A percentile compares a stretch with the other conserved stretches of the same genome.
Evolutionary conservation across 164 flowering plant species (phyloP).

Genomic region (Sextonia rubra): DNA sequence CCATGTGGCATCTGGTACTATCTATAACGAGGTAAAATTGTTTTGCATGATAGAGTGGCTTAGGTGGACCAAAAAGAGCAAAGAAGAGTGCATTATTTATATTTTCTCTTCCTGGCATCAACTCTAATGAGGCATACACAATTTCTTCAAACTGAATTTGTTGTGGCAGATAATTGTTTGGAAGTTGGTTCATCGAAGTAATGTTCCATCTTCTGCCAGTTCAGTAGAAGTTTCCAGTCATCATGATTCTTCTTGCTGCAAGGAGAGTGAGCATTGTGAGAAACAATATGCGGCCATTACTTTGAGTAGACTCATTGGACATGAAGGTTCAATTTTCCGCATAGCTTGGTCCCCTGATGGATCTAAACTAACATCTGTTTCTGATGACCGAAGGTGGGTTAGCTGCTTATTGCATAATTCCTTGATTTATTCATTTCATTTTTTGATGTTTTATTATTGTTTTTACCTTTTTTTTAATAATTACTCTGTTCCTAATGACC

Average conservation of each 20-base stretch:
- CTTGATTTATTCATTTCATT: not conserved
- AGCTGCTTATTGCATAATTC: slow-evolving; percentile 14
- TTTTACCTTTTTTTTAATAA: no score
- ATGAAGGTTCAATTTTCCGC: slow-evolving; percentile 97
- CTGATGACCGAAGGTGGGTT: slow-evolving; percentile 95
- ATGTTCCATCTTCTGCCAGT: slow-evolving; percentile 14
- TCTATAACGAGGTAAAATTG: slow-evolving; percentile 77
- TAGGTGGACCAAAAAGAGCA: not conserved
- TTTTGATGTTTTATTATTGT: no score
- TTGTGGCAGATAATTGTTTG: slow-evolving; percentile 70
- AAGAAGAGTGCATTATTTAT: not conserved
- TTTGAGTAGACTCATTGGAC: slow-evolving; percentile 68
- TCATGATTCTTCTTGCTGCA: slow-evolving; percentile 10
- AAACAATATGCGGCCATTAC: slow-evolving; percentile 37
- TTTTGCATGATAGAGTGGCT: not conserved
- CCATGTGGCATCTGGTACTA: slow-evolving; percentile 87
- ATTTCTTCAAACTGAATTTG: not conserved
- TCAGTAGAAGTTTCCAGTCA: slow-evolving; percentile 18
- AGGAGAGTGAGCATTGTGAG: slow-evolving; percentile 9
- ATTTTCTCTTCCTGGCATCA: not conserved
- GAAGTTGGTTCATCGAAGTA: slow-evolving; percentile 43
- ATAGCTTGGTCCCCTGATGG: slow-evolving; percentile 84
- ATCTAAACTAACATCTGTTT: slow-evolving; percentile 76
- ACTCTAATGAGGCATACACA: not conserved
- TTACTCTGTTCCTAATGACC: no score